These are phyloP conservation scores for Barbarea vulgaris DNA, from an alignment of 345 rosid genomes.

Conservation along the genomic window DNA sequence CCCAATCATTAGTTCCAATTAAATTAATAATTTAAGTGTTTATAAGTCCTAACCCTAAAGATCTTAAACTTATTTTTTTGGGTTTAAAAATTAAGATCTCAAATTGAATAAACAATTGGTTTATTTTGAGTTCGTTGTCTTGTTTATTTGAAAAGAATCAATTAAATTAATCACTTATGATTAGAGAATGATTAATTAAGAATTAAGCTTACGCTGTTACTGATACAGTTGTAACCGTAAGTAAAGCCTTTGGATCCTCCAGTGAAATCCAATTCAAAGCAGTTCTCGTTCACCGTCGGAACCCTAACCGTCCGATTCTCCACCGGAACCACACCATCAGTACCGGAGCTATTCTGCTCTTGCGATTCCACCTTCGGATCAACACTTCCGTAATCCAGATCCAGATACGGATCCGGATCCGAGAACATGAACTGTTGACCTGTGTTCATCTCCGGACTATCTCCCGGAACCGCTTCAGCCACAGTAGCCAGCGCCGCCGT, in stretches of 20 bases:
- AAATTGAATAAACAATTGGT: slow-evolving; percentile 1
- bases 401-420: slow-evolving; percentile 78
- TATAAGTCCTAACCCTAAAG: slow-evolving; percentile 10
- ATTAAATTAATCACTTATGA: not conserved
- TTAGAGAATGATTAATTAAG: not conserved
- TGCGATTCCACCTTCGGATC: slow-evolving; percentile 67
- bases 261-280: slow-evolving; percentile 63
- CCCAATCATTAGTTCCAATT: slow-evolving; percentile 29
- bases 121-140: not conserved
- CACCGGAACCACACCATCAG: slow-evolving; percentile 90
- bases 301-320: slow-evolving; percentile 45
- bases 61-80: not conserved
- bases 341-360: slow-evolving; percentile 79
- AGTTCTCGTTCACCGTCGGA: slow-evolving; percentile 51
- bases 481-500: not conserved
- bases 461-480: slow-evolving; percentile 37
- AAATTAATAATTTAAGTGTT: slow-evolving; percentile 16
- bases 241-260: slow-evolving; percentile 51
- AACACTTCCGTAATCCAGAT: slow-evolving; percentile 63
- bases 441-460: slow-evolving; percentile 60
- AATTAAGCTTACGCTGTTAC: slow-evolving; percentile 64
- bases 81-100: not conserved
- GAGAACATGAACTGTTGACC: slow-evolving; percentile 65
- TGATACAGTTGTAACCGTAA: slow-evolving; percentile 54
- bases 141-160: not conserved